Conservation (phyloP, 768 basidiomycete species). For the Artomyces pyxidatus region DNA sequence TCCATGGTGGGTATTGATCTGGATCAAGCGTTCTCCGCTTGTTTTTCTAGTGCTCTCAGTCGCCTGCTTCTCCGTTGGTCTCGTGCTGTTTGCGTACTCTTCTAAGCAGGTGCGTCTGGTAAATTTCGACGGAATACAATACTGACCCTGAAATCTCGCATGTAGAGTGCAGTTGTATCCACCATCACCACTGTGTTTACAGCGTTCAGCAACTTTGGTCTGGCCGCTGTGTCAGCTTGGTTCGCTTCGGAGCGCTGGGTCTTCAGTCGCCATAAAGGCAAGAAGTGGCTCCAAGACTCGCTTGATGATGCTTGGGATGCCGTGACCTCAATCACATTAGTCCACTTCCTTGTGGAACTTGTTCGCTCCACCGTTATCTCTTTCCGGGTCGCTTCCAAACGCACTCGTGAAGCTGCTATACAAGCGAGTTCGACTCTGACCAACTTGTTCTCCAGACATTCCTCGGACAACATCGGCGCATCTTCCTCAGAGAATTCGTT, state of each 20-base stretch:
- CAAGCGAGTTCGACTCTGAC: slow-evolving; percentile 6
- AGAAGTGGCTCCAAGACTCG: slow-evolving; percentile 64
- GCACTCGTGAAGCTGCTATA: slow-evolving; percentile 3
- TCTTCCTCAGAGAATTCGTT: slow-evolving; percentile 12
- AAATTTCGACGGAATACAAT: background rate
- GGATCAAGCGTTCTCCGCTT: slow-evolving; percentile 79
- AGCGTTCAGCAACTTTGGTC: slow-evolving; percentile 62
- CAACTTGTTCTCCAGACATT: slow-evolving; percentile 7
- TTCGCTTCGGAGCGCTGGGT: slow-evolving; percentile 65
- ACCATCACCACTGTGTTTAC: slow-evolving; percentile 74
- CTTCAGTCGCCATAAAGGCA: slow-evolving; percentile 52
- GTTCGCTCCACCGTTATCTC: slow-evolving; percentile 1
- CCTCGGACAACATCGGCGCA: background rate
- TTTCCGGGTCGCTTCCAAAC: background rate
- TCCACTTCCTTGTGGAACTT: slow-evolving; percentile 4
- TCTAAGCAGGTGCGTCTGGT: slow-evolving; percentile 47
- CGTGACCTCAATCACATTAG: slow-evolving; percentile 6
- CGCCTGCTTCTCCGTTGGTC: slow-evolving; percentile 72
- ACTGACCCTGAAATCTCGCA: background rate
- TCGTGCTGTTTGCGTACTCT: slow-evolving; percentile 71
- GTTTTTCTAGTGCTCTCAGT: slow-evolving; percentile 81
- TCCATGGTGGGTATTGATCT: slow-evolving; percentile 79
- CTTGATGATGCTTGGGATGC: slow-evolving; percentile 34
- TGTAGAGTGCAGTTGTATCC: slow-evolving; percentile 50
- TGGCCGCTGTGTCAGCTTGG: slow-evolving; percentile 65